Evolutionary conservation across 345 rosid species (phyloP).

Genomic region (Hibiscus mutabilis): DNA sequence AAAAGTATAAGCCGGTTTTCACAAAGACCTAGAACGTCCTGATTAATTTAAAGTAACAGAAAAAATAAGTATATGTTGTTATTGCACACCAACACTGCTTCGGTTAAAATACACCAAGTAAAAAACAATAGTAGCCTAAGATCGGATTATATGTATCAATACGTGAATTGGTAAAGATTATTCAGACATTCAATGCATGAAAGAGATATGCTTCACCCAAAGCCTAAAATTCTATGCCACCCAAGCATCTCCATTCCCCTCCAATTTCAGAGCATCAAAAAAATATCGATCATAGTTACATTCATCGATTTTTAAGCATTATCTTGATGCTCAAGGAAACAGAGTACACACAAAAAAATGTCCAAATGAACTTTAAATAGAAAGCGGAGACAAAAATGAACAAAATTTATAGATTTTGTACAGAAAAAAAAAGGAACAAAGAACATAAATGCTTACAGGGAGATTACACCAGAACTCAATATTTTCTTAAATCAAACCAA

Average conservation of each 20-base stretch:
- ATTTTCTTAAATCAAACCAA: background rate
- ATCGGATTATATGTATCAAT: background rate
- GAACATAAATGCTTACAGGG: background rate
- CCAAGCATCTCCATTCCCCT: background rate
- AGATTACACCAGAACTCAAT: background rate
- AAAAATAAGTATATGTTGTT: background rate
- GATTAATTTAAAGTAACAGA: background rate
- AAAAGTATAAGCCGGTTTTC: constrained; percentile 56
- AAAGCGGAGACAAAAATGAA: background rate
- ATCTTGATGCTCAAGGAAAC: background rate
- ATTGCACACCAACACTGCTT: background rate
- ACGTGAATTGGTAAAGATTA: background rate
- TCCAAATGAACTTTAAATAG: background rate
- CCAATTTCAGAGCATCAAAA: background rate
- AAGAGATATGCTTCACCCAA: background rate
- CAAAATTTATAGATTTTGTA: background rate
- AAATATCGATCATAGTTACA: background rate
- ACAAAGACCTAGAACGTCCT: constrained; percentile 69
- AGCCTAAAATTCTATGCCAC: background rate
- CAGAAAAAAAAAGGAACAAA: background rate
- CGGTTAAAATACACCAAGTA: background rate
- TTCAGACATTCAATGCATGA: background rate
- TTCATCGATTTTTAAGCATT: background rate
- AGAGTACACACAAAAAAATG: background rate
- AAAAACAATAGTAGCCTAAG: background rate